Evolutionary conservation across 2,329 filamentous ascomycete genomes (phyloP), one percentile per base, ranked within the genome.

Genomic region (Hyphodiscus sp.): DNA sequence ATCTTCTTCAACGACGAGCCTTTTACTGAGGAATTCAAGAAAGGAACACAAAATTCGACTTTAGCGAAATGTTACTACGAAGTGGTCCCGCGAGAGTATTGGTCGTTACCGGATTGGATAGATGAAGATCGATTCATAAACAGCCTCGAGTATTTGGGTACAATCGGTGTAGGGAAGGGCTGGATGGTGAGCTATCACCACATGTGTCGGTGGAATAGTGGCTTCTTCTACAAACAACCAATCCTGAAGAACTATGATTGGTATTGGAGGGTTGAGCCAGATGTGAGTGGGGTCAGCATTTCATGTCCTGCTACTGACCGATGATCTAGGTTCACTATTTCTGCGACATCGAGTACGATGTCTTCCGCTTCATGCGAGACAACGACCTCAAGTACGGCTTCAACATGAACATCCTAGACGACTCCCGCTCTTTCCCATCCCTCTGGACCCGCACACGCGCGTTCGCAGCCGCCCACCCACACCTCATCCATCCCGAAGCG

Each of bases 161-260:
- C 89, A 68, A 85, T 86, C 70, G 94, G 96, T 74, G 95, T 97
- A 71, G 96, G 97, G 70, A 97, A 97, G 69, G 94, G 92, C 50
- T 92, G 96, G 73, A 95, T 90, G 29, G 75, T 95, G 72, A 95
- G 89, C 75, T 99, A 99, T 77, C 85, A 94, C 60, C 94, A 99
- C 77, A 99, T 97, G 94, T 99, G 94, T 74, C 89, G 94, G 58
- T 94, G 89, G 89, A 91, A 91, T 69, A 86, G 84, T 58, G 89
- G 88, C 52, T 76, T 89, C 65, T 92, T 95, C 74, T 90, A 89
- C 68, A 80, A 85, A 52, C 89, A 95, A 68, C 81, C 85, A 0
- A 83, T 85, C 1, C 78, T 95, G 45, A 73, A 79, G 53, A 59
- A 73, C 20, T 82, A 80, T 58, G 74, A 81, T 51, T 84, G 76